Conservation (phyloP, 192 early-diverging fungal genomes). For the Coemansia sp. region DNA sequence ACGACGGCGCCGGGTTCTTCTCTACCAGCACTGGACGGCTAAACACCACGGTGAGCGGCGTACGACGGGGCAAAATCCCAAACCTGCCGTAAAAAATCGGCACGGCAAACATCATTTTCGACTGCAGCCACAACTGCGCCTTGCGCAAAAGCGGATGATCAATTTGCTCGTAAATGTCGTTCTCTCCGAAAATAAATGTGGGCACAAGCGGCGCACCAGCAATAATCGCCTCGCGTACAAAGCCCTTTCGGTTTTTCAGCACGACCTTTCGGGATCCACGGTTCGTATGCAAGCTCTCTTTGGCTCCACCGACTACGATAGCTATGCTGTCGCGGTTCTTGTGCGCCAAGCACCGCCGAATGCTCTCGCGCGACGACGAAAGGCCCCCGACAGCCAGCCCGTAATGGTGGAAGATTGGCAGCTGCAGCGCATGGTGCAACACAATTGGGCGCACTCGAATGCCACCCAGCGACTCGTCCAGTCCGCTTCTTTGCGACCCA, state of each 20-base stretch:
- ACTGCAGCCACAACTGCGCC: slow-evolving; percentile 73
- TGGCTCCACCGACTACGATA: slow-evolving; percentile 91
- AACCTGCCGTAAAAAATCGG: slow-evolving; percentile 81
- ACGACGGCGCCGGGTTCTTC: slow-evolving; percentile 23
- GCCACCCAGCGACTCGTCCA: slow-evolving; percentile 74
- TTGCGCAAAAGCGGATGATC: slow-evolving; percentile 63
- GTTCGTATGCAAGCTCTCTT: slow-evolving; percentile 74
- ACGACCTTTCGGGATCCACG: slow-evolving; percentile 68
- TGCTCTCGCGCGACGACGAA: slow-evolving; percentile 76
- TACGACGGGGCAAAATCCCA: slow-evolving; percentile 51
- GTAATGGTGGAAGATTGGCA: slow-evolving; percentile 84
- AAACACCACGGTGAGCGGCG: slow-evolving; percentile 35
- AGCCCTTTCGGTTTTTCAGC: slow-evolving; percentile 80
- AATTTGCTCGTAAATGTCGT: slow-evolving; percentile 83
- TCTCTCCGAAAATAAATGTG: slow-evolving; percentile 92
- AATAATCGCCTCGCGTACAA: slow-evolving; percentile 86
- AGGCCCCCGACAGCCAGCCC: slow-evolving; percentile 74
- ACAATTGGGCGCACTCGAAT: slow-evolving; percentile 62
- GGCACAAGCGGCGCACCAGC: slow-evolving; percentile 84
- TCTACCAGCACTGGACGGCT: slow-evolving; percentile 36
- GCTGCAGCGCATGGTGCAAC: slow-evolving; percentile 74
- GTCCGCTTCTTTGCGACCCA: slow-evolving; percentile 74
- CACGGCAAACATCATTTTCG: slow-evolving; percentile 67
- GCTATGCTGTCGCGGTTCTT: slow-evolving; percentile 80
- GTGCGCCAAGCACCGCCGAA: slow-evolving; percentile 68